phyloP scores from a whole-genome alignment of 495 filamentous ascomycete genomes.

The Penicillium pulvis region DNA sequence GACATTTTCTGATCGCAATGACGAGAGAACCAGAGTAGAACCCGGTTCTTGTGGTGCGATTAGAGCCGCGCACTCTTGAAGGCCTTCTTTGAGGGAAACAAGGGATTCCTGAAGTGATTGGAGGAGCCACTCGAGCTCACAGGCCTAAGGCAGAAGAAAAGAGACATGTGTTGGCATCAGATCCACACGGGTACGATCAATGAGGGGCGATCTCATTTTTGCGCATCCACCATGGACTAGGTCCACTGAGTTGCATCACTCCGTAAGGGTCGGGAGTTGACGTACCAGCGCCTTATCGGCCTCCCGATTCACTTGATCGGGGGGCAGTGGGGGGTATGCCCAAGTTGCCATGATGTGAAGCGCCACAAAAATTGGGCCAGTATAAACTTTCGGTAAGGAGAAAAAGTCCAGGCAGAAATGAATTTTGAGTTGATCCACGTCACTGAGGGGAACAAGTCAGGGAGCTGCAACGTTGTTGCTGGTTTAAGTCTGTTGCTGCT shows the following conservation, averaged over 20 bases:
- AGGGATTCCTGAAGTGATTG: conserved; percentile 76
- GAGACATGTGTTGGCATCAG: conserved; percentile 21
- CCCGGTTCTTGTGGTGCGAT: conserved; percentile 80
- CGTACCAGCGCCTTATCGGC: conserved; percentile 69
- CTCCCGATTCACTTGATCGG: conserved; percentile 63
- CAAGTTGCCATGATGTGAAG: conserved; percentile 65
- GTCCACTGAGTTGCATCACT: conserved; percentile 13
- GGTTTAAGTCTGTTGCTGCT: conserved; percentile 7
- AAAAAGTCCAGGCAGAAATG: conserved; percentile 18
- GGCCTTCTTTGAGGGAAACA: conserved; percentile 73
- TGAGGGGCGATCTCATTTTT: conserved; percentile 4
- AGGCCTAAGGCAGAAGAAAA: conserved; percentile 49
- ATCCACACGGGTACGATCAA: conserved; percentile 25
- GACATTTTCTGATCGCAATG: conserved; percentile 81
- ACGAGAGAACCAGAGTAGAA: conserved; percentile 84
- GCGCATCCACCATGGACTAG: conserved; percentile 21
- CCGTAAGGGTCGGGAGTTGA: conserved; percentile 12
- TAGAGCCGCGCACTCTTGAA: conserved; percentile 84
- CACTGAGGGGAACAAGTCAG: conserved; percentile 16
- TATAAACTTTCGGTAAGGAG: conserved; percentile 12
- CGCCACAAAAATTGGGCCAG: conserved; percentile 1
- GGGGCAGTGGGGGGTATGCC: conserved; percentile 72
- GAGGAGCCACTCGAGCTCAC: conserved; percentile 88
- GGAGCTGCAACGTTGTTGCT: conserved; percentile 28
- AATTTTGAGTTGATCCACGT: conserved; percentile 30